Conservation (phyloP, 768 basidiomycete species). For the Pisolithus tinctorius region DNA sequence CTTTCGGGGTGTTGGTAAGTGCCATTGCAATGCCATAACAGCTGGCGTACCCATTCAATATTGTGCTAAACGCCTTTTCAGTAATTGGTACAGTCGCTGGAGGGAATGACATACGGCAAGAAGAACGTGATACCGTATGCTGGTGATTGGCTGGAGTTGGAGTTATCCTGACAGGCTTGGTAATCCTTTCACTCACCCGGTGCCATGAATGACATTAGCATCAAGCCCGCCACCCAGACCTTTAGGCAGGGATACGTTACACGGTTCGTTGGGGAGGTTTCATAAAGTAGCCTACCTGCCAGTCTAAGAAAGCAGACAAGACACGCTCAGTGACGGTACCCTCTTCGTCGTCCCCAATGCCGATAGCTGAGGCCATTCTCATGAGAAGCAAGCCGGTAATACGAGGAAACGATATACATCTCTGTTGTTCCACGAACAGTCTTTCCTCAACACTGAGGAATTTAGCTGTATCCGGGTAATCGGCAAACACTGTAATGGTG, state of each 20-base stretch:
- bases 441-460: slow-evolving; percentile 60
- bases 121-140: slow-evolving; percentile 63
- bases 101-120: slow-evolving; percentile 43
- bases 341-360: slow-evolving; percentile 52
- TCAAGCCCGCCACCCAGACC: slow-evolving; percentile 50
- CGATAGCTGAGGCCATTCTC: slow-evolving; percentile 39
- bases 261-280: neutral
- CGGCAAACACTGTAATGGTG: slow-evolving; percentile 43
- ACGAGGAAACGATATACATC: slow-evolving; percentile 33
- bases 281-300: slow-evolving; percentile 42
- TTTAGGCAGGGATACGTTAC: slow-evolving; percentile 2
- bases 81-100: neutral
- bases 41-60: slow-evolving; percentile 41
- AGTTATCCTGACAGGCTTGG: neutral
- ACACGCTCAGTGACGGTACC: slow-evolving; percentile 49
- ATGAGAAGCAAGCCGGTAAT: neutral
- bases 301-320: slow-evolving; percentile 48
- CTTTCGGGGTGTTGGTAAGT: slow-evolving; percentile 21
- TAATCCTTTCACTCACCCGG: slow-evolving; percentile 41
- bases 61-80: slow-evolving; percentile 35
- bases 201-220: slow-evolving; percentile 51
- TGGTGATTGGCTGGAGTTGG: slow-evolving; percentile 12
- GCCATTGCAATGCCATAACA: neutral
- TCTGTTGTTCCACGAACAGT: slow-evolving; percentile 45
- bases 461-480: slow-evolving; percentile 49